Evolutionary conservation across 345 rosid genomes (phyloP).

Genomic region (Orychophragmus violaceus): DNA sequence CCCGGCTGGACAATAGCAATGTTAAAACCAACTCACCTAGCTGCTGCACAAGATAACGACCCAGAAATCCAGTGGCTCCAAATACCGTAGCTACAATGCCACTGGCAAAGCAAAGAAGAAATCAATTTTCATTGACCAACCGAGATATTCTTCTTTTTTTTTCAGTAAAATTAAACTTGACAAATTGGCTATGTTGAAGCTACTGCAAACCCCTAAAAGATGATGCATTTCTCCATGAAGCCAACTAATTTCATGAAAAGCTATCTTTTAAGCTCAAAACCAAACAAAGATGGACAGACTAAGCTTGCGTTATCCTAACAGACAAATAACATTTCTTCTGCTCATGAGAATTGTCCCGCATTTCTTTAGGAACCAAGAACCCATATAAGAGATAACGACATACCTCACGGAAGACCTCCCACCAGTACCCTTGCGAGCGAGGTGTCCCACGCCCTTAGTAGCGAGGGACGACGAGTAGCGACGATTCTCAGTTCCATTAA

Average conservation of each 20-base stretch:
- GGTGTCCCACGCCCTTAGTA: conserved; percentile 63
- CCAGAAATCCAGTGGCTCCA: conserved; percentile 97
- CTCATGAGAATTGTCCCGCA: no score
- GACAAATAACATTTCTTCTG: not conserved
- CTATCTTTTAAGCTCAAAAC: not conserved
- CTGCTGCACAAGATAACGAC: conserved; percentile 97
- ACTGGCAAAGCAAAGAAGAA: conserved; percentile 39
- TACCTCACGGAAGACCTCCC: conserved; percentile 99
- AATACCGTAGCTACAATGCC: conserved; percentile 93
- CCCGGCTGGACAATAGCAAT: not conserved
- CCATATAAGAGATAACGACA: not conserved
- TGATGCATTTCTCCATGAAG: not conserved
- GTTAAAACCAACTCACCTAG: conserved; percentile 57
- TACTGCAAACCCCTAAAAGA: not conserved
- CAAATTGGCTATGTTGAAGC: not conserved
- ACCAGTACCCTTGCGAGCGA: conserved; percentile 97
- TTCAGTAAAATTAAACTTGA: no score
- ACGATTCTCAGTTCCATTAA: conserved; percentile 49
- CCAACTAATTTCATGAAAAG: not conserved
- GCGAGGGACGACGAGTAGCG: conserved; percentile 67
- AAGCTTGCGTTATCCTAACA: not conserved
- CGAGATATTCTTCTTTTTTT: no score
- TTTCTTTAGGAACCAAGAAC: not conserved
- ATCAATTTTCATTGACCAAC: no score
- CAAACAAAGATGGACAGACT: not conserved